Base-by-base conservation (phyloP, 331 rosid genomes). In the Saraca asoca region DNA sequence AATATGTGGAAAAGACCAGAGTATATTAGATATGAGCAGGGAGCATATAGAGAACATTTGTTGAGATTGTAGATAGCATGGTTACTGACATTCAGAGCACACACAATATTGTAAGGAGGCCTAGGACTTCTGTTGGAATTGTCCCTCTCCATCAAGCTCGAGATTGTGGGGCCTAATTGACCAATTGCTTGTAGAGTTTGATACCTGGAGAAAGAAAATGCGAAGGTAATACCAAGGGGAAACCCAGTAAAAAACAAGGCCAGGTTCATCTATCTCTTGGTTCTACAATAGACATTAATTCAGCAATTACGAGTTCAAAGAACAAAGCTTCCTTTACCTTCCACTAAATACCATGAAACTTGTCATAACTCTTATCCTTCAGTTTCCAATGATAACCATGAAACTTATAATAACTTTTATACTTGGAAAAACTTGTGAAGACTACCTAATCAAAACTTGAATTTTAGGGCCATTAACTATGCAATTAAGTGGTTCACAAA, bases 51-150 rank as follows among this genome's bases (percentile, higher is more conserved):
- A 55, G 59, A 62, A 86, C 77, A 67, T 65, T 56, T 62, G 38
- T 65, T 59, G 41, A 78, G 57, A 77, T 68, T 0, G 33, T 14
- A 29, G 20, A 34, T 45, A 31, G 80, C 69, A 76, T 62, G 55
- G 52, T 46, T 37, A 64, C 74, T 76, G 33, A 71, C 84, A 68
- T 83, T 75, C 73, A 37, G 64, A 57, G 74, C 68, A 68, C 44
- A 55, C 72, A 45, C 14, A 51, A 17, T 66, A 6, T 69, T 60
- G 79, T 45, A 63, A 61, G 65, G 59, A 24, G 31, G 1, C 55
- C 50, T 65, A 42, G 38, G 64, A 58, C 68, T 51, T 9, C 39
- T 31, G 68, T 33, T 68, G 56, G 68, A 45, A 58, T 81, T 73
- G 66, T 73, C 78, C 9, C 16, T 76, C 59, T 37, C 80, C 80